Conservation (phyloP, 805 yeast genomes). For the Wickerhamiella azymoides region DNA sequence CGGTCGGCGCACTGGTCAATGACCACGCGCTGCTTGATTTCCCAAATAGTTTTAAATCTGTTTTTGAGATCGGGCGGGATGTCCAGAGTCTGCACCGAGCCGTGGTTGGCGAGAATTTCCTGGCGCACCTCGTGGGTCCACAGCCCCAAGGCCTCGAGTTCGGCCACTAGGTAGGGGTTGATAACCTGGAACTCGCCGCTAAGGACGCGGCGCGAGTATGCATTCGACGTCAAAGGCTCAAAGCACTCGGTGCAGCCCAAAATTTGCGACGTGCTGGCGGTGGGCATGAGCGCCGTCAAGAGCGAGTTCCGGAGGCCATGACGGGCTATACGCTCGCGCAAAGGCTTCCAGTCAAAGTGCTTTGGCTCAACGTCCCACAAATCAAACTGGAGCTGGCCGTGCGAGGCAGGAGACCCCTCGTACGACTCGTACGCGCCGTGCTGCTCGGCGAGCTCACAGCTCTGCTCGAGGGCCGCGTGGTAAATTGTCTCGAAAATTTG, state of each 20-base stretch:
- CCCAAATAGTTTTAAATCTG: conserved; percentile 87
- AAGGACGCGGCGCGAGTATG: conserved; percentile 72
- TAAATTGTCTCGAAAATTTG: conserved; percentile 89
- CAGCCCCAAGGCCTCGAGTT: conserved; percentile 59
- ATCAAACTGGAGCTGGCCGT: conserved; percentile 73
- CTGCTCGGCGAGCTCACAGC: conserved; percentile 56
- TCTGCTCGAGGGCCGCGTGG: conserved; percentile 78
- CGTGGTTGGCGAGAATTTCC: conserved; percentile 56
- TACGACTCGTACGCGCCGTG: conserved; percentile 61
- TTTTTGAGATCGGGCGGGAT: conserved; percentile 59
- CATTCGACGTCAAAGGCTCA: conserved; percentile 85
- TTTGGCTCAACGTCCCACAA: conserved; percentile 52
- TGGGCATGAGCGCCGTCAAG: conserved; percentile 90
- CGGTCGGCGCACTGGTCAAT: conserved; percentile 74
- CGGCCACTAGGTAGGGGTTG: conserved; percentile 65
- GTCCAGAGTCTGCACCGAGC: conserved; percentile 61
- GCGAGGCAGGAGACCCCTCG: conserved; percentile 72
- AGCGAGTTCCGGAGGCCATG: conserved; percentile 75
- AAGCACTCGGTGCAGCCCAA: conserved; percentile 86
- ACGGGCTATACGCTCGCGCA: conserved; percentile 40
- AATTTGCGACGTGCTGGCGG: conserved; percentile 92
- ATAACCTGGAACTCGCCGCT: conserved; percentile 90
- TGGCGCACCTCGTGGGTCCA: conserved; percentile 70
- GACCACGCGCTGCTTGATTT: conserved; percentile 63
- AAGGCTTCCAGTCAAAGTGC: conserved; percentile 67